These are phyloP conservation scores for Cryptosporidium meleagridis DNA, from an alignment of 169 alveolate genomes.

Conservation along the genomic window DNA sequence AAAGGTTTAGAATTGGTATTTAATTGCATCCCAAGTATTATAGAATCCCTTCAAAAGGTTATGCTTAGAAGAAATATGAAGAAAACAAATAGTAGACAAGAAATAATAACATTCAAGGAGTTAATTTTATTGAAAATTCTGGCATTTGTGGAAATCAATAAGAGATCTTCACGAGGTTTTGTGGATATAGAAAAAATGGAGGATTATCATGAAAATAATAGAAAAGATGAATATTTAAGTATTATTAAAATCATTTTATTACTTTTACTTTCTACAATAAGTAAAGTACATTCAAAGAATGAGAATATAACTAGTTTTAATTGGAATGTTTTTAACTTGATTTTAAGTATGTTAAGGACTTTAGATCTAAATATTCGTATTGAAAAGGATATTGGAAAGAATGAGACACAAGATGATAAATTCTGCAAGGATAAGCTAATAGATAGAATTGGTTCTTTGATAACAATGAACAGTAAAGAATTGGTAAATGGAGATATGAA, in stretches of 20 bases:
- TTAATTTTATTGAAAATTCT: conserved; percentile 11
- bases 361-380: not conserved
- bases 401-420: not conserved
- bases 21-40: conserved; percentile 5
- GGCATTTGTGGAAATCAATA: conserved; percentile 21
- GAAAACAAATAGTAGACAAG: not conserved
- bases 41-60: conserved; percentile 23
- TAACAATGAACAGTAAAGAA: not conserved
- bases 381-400: not conserved
- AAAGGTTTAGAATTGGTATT: conserved; percentile 1
- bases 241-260: conserved; percentile 19
- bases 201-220: too few relatives aligned
- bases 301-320: not conserved
- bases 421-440: not conserved
- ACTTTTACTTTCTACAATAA: conserved; percentile 18
- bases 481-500: not conserved
- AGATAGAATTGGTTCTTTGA: conserved; percentile 8
- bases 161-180: not conserved
- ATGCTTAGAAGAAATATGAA: not conserved
- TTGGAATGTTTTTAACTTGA: conserved; percentile 3
- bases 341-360: not conserved
- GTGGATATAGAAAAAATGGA: too few relatives aligned
- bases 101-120: conserved; percentile 31
- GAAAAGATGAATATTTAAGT: not conserved
- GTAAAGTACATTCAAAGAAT: conserved; percentile 1